Percentiles rank a stretch among this genome's conserved stretches.
phyloP scores from a whole-genome alignment of 768 basidiomycete species.

The Suillus weaverae region DNA sequence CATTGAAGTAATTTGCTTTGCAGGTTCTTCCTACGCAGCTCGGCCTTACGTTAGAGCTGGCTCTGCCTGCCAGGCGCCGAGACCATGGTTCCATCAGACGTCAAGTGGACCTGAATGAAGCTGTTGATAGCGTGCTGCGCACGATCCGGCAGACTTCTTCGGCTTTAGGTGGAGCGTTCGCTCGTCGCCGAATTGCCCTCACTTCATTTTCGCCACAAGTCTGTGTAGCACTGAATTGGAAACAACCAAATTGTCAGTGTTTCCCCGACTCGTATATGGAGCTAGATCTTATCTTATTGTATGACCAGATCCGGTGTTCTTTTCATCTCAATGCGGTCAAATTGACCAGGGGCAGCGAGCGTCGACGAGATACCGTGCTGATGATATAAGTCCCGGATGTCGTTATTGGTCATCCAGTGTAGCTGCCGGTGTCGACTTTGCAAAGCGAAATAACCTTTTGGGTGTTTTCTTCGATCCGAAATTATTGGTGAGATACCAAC shows the following conservation, averaged over 20 bases:
- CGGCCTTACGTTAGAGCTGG: constrained; percentile 83
- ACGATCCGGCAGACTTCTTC: constrained; percentile 73
- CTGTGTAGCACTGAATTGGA: constrained; percentile 94
- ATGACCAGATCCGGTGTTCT: constrained; percentile 87
- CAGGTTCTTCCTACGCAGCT: constrained; percentile 61
- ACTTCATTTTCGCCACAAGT: constrained; percentile 89
- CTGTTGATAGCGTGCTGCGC: constrained; percentile 82
- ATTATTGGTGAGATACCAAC: constrained; percentile 63
- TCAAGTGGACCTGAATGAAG: constrained; percentile 71
- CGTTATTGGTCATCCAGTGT: constrained; percentile 64
- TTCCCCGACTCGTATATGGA: constrained; percentile 1
- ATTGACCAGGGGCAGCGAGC: constrained; percentile 38
- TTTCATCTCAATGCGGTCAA: constrained; percentile 85
- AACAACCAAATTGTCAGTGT: constrained; percentile 95
- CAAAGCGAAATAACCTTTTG: constrained; percentile 87
- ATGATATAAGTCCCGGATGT: constrained; percentile 42
- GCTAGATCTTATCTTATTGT: constrained; percentile 1
- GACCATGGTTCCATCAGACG: constrained; percentile 48
- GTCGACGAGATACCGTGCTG: constrained; percentile 39
- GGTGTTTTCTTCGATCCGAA: constrained; percentile 89
- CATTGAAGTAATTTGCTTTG: constrained; percentile 14
- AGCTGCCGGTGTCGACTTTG: constrained; percentile 90
- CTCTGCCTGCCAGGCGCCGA: constrained; percentile 57
- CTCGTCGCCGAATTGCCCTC: constrained; percentile 83
- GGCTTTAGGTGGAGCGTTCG: constrained; percentile 47